phyloP scores from a whole-genome alignment of 1,284 basidiomycete genomes.

The Ustilago xerochloae region DNA sequence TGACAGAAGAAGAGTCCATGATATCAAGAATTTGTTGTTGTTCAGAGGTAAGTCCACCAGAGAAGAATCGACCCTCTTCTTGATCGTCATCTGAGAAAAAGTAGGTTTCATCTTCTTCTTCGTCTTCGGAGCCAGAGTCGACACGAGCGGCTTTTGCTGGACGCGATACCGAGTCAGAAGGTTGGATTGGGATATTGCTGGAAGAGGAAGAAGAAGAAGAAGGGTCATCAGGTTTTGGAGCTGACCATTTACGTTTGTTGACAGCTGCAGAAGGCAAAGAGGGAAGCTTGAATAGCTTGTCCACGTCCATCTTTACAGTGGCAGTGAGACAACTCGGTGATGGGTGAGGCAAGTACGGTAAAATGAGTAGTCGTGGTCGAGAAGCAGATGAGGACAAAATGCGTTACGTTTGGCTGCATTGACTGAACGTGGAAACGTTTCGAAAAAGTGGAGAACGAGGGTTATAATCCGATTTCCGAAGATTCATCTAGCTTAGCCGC shows the following conservation, averaged over 20 bases:
- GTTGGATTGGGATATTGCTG: background rate
- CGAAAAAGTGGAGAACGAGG: constrained; percentile 10
- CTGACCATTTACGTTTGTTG: constrained; percentile 63
- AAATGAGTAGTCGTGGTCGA: background rate
- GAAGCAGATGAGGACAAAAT: background rate
- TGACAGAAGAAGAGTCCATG: constrained; percentile 46
- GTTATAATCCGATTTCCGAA: constrained; percentile 22
- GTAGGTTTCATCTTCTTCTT: constrained; percentile 31
- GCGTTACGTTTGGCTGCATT: background rate
- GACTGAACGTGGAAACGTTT: constrained; percentile 7
- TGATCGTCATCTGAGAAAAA: constrained; percentile 64
- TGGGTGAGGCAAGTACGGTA: background rate
- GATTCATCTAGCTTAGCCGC: background rate
- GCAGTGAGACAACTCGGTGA: background rate
- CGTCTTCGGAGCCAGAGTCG: constrained; percentile 33
- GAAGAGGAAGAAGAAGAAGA: constrained; percentile 13
- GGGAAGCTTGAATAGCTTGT: constrained; percentile 66
- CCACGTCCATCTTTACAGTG: constrained; percentile 58
- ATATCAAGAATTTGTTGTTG: constrained; percentile 64
- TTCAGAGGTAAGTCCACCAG: constrained; percentile 62
- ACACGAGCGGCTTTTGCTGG: constrained; percentile 37
- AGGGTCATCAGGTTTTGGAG: constrained; percentile 33
- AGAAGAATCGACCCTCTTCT: constrained; percentile 63
- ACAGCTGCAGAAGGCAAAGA: constrained; percentile 59
- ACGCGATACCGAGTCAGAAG: background rate